Conservation (phyloP, 441 rosid genomes). For the Pelargonium myrrhifolium region DNA sequence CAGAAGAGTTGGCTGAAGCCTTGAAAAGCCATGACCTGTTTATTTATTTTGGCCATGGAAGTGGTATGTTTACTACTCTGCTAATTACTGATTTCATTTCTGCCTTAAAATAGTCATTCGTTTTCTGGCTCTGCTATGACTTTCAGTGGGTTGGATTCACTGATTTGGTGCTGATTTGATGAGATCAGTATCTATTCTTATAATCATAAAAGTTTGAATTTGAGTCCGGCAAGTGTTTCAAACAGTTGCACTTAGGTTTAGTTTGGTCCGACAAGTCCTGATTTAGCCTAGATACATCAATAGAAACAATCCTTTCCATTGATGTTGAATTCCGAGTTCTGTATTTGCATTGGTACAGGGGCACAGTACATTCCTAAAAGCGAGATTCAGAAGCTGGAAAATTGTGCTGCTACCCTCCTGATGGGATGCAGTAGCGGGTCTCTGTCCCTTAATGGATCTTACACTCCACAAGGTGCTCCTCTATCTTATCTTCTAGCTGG, state of each 20-base stretch:
- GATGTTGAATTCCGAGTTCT: neutral
- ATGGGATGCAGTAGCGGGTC: constrained; percentile 87
- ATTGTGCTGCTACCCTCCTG: constrained; percentile 70
- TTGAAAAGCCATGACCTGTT: constrained; percentile 79
- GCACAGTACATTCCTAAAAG: constrained; percentile 60
- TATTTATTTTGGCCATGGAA: constrained; percentile 87
- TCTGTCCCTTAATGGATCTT: constrained; percentile 58
- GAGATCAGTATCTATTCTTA: neutral
- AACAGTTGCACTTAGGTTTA: neutral
- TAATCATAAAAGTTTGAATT: neutral
- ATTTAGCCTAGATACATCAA: too few species aligned
- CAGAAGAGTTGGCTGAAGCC: constrained; percentile 62
- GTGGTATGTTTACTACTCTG: constrained; percentile 44
- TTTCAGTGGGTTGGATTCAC: too few species aligned
- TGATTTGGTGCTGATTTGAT: too few species aligned
- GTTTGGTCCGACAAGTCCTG: neutral
- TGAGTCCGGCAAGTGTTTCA: neutral
- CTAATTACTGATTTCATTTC: neutral
- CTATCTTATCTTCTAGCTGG: constrained; percentile 76
- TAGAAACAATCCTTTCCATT: neutral
- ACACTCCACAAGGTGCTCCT: constrained; percentile 68
- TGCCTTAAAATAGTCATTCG: neutral
- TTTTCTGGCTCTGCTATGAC: neutral
- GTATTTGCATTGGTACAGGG: constrained; percentile 36
- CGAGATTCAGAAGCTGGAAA: constrained; percentile 65